Evolutionary conservation across 768 basidiomycete genomes (phyloP).

Genomic region (Wakefieldia striispora): DNA sequence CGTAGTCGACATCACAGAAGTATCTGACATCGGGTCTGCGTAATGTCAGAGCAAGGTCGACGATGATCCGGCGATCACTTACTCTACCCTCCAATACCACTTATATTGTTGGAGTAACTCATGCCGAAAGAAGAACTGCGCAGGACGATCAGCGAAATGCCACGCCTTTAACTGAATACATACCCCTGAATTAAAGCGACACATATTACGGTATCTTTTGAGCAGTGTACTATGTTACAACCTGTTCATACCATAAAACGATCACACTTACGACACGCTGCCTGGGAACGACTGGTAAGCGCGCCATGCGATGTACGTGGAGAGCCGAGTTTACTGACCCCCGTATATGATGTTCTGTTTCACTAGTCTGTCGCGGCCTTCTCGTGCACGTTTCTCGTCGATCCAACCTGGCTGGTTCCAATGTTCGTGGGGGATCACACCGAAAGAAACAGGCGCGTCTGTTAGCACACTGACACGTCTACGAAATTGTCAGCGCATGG

Average conservation of each 20-base stretch:
- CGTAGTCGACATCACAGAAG: constrained; percentile 50
- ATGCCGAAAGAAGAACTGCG: constrained; percentile 55
- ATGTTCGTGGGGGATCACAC: constrained; percentile 54
- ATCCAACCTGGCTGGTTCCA: constrained; percentile 77
- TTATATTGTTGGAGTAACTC: constrained; percentile 50
- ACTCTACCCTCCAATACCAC: constrained; percentile 67
- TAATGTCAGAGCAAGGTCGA: background rate
- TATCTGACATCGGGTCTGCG: constrained; percentile 49
- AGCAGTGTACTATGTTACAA: background rate
- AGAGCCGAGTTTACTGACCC: constrained; percentile 32
- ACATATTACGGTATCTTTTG: constrained; percentile 71
- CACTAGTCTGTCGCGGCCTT: constrained; percentile 51
- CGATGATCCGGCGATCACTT: constrained; percentile 13
- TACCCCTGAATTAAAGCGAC: constrained; percentile 70
- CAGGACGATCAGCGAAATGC: constrained; percentile 3
- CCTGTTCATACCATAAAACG: background rate
- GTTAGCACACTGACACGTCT: constrained; percentile 39
- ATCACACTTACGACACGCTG: constrained; percentile 40
- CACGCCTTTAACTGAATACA: constrained; percentile 15
- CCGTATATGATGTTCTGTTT: constrained; percentile 48
- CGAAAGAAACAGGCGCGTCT: constrained; percentile 47
- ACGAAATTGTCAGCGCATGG: constrained; percentile 15
- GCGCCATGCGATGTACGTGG: background rate
- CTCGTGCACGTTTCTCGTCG: constrained; percentile 60
- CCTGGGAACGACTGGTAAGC: constrained; percentile 27